These are phyloP conservation scores for Dictyostelium brefeldianum DNA, from an alignment of 78 protist genomes.

Conservation along the genomic window DNA sequence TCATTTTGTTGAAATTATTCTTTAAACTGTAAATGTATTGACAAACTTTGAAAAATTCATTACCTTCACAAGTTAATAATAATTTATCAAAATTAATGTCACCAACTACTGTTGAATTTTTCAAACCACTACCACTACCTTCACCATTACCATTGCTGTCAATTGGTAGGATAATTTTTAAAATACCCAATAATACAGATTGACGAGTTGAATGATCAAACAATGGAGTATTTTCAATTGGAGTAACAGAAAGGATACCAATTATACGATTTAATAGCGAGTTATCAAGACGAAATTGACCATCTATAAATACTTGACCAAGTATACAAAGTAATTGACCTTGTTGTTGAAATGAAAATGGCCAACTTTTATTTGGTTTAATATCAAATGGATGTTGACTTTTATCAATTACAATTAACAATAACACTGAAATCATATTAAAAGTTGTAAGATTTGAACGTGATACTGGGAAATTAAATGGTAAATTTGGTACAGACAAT, in stretches of 20 bases:
- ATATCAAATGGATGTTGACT: constrained; percentile 40
- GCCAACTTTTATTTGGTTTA: constrained; percentile 37
- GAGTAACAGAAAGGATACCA: constrained; percentile 32
- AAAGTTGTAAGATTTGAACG: constrained; percentile 28
- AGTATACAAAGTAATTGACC: constrained; percentile 46
- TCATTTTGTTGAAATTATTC: constrained; percentile 50
- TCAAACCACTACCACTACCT: neutral
- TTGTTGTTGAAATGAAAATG: constrained; percentile 61
- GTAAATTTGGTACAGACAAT: constrained; percentile 42
- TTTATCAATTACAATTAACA: constrained; percentile 56
- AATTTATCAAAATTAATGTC: constrained; percentile 23
- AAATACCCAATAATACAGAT: neutral
- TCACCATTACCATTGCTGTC: too few species aligned
- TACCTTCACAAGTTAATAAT: constrained; percentile 44
- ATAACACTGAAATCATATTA: constrained; percentile 58
- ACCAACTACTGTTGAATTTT: neutral
- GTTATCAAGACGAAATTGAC: constrained; percentile 9
- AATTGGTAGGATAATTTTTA: neutral
- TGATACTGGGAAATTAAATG: constrained; percentile 52
- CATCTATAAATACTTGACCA: constrained; percentile 11
- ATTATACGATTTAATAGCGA: constrained; percentile 28
- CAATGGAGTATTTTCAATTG: constrained; percentile 27
- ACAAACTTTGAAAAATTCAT: constrained; percentile 58
- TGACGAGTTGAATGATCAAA: constrained; percentile 13
- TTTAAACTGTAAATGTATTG: constrained; percentile 46